Base-by-base conservation (phyloP, 345 rosid species). In the Salix exigua region DNA sequence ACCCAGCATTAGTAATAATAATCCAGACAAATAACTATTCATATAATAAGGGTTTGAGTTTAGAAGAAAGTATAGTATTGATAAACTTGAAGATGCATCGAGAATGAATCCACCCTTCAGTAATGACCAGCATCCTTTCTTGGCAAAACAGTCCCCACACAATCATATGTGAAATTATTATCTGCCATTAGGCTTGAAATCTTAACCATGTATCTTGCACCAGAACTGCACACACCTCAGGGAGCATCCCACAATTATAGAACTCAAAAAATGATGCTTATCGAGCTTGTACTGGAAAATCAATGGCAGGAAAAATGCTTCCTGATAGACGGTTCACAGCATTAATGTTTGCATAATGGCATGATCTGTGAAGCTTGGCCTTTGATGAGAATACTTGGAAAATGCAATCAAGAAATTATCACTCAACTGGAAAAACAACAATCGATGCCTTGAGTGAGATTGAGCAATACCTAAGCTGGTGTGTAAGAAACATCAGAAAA, bases 71-170 rank as follows among this genome's bases (percentile, higher is more conserved):
- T 82, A 79, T 44, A 94, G 75, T 2, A 81, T 68, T 42, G 97
- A 79, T 38, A 77, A 75, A 38, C 73, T 77, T 38, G 91, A 89
- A 35, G 94, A 84, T 26, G 88, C 84, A 71, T 85, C 67, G 48
- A 91, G 88, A 76, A 83, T 58, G 74, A 92, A 94, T 30, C 99
- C 97, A 23, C 99, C 99, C 78, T 94, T 94, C 78, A 94, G 97
- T 83, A 92, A 94, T 33, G 97, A 92, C 97, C 99, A 94, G 79
- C 99, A 94, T 42, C 92, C 97, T 63, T 19, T 70, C 69, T 82
- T 81, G 0, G 93, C 97, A 86, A 23, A 31, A 88, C 96, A 77
- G 88, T 89, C 66, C 98, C 98, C 33, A 91, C 83, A 58, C 99
- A 92, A 73, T 74, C 40, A 2, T 33, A 72, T 5, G 76, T 78